These are phyloP conservation scores for Chalciporus sphaerocephalus DNA, from an alignment of 768 basidiomycete genomes.

Conservation along the genomic window DNA sequence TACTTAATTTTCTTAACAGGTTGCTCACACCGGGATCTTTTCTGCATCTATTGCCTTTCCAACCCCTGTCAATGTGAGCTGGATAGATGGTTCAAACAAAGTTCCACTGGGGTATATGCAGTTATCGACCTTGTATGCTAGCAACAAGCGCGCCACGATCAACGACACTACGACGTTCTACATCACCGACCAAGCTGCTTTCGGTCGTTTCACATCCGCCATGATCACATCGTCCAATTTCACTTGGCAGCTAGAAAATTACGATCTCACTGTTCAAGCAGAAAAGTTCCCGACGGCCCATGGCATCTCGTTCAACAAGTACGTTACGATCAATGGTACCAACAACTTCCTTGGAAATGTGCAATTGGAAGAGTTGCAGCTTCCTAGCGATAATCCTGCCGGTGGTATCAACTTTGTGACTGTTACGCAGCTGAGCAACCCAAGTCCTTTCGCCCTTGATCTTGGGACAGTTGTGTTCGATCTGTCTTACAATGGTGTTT, in stretches of 20 bases:
- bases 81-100: constrained; percentile 48
- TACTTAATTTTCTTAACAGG: constrained; percentile 32
- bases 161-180: constrained; percentile 57
- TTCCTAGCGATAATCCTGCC: constrained; percentile 61
- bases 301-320: constrained; percentile 62
- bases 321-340: constrained; percentile 55
- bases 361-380: constrained; percentile 50
- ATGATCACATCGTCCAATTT: constrained; percentile 67
- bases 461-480: constrained; percentile 65
- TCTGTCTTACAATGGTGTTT: constrained; percentile 53
- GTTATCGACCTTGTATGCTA: constrained; percentile 46
- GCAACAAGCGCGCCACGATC: constrained; percentile 53
- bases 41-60: constrained; percentile 59
- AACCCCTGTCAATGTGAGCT: constrained; percentile 52
- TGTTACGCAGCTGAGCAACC: constrained; percentile 51
- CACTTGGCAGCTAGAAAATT: constrained; percentile 59
- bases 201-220: constrained; percentile 54
- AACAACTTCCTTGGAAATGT: constrained; percentile 59
- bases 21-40: constrained; percentile 64
- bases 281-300: constrained; percentile 64
- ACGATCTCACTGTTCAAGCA: constrained; percentile 59
- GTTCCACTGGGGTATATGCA: constrained; percentile 52
- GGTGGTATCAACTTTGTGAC: constrained; percentile 67
- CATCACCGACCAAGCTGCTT: constrained; percentile 53
- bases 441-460: constrained; percentile 64